These are phyloP conservation scores for Bruguiera sexangula DNA, from an alignment of 345 rosid genomes.

Conservation along the genomic window DNA sequence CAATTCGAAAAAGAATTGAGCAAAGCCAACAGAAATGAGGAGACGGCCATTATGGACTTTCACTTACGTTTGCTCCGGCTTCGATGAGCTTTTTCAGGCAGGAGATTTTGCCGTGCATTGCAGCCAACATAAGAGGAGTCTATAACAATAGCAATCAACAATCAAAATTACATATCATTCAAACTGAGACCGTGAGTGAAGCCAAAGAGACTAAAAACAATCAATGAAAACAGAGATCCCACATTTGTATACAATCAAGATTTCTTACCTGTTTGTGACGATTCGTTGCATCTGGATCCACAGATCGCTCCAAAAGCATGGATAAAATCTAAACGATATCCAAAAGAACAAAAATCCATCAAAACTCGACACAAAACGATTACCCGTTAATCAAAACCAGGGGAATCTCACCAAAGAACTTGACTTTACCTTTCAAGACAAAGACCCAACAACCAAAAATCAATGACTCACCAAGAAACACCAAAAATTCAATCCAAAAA, in stretches of 20 bases:
- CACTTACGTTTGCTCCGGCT: conserved; percentile 93
- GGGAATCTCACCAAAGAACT: neutral
- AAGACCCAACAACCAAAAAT: conserved; percentile 9
- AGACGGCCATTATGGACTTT: neutral
- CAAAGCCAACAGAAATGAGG: neutral
- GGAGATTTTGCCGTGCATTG: conserved; percentile 84
- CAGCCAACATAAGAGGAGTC: conserved; percentile 99
- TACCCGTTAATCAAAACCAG: neutral
- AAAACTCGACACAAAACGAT: conserved; percentile 7
- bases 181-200: neutral
- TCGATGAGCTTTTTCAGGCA: conserved; percentile 81
- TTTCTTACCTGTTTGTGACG: conserved; percentile 79
- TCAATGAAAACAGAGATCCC: neutral
- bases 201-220: conserved; percentile 8
- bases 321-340: conserved; percentile 57
- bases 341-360: conserved; percentile 12
- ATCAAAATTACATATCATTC: neutral
- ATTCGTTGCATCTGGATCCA: conserved; percentile 76
- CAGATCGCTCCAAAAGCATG: conserved; percentile 65
- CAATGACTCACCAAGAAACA: neutral
- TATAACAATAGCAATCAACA: conserved; percentile 26
- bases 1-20: neutral
- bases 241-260: conserved; percentile 5
- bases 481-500: neutral
- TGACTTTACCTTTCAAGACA: neutral